These are phyloP conservation scores for Oxyria digyna DNA, from an alignment of 148 eudicot genomes.

Conservation along the genomic window DNA sequence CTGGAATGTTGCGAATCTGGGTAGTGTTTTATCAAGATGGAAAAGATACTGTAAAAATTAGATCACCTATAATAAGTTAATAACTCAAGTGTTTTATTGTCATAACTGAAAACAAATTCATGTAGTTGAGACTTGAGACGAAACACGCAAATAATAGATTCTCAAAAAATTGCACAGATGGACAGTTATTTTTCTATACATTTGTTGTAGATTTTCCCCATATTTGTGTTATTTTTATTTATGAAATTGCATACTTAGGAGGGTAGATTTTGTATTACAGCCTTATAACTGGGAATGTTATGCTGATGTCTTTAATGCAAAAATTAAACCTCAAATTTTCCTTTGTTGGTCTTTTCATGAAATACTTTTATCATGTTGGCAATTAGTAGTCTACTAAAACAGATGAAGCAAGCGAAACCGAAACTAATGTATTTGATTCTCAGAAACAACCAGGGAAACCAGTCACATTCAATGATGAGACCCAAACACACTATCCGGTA, in stretches of 20 bases:
- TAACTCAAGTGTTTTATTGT: background rate
- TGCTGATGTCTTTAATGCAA: background rate
- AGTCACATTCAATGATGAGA: constrained; percentile 25
- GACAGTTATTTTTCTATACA: background rate
- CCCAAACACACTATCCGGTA: constrained; percentile 17
- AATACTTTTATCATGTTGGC: background rate
- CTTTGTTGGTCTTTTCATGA: background rate
- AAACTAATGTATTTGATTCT: background rate
- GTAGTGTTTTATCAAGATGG: background rate
- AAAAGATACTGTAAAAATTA: too few species aligned
- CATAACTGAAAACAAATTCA: background rate
- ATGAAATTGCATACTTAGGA: background rate
- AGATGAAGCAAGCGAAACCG: background rate
- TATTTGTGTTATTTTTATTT: background rate
- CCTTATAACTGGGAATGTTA: background rate
- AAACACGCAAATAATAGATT: background rate
- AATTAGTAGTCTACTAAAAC: background rate
- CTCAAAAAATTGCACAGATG: background rate
- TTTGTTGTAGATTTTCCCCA: background rate
- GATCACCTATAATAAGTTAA: too few species aligned
- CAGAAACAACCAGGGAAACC: constrained; percentile 5
- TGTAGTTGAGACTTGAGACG: background rate
- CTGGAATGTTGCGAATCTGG: background rate
- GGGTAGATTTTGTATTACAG: background rate
- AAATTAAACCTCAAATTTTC: background rate